Base-by-base conservation (phyloP, 1,284 basidiomycete genomes). In the Microbotryum saponariae region DNA sequence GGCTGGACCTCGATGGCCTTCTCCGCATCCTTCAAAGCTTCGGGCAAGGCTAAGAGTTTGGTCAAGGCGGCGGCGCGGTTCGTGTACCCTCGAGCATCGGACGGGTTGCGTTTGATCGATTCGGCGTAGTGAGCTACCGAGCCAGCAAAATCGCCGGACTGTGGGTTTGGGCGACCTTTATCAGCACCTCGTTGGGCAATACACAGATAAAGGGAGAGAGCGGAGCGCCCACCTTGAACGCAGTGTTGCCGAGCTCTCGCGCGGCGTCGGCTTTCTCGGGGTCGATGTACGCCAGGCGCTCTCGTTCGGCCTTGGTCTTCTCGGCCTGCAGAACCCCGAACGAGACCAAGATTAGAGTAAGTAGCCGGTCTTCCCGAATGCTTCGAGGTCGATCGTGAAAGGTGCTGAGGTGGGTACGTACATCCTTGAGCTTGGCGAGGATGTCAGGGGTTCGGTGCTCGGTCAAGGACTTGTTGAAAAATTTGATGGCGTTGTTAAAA, bases 1-100 rank as follows among this genome's bases (percentile, higher is more conserved):
- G 89, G 84, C 77, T 98, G 94, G 53, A 89, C 83, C 76, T 86
- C 86, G 80, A 98, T 94, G 23, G 96, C 93, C 75, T 89, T 84
- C 60, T 99, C 85, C 31, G 86, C 86, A 73, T 99, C 96, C 78
- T 97, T 97, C 73, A 98, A 82, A 2, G 94, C 96, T 76, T 99
- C 96, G 12, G 93, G 89, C 23, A 97, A 78, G 3, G 96, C 96
- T 46, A 83, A 82, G 31, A 99, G 84, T 79, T 98, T 98, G 75
- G 88, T 91, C 79, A 97, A 97, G 23, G 92, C 93, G 37, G 91
- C 88, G 20, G 96, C 91, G 59, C 96, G 86, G 80, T 99, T 99
- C 74, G 93, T 97, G 81, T 96, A 98, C 18, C 89, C 91, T 67
- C 88, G 82, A 12, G 96, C 84, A 74, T 99, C 94, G 42, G 77